A percentile compares a stretch with the other conserved stretches of the same genome.
These are phyloP conservation scores for Corrigiola litoralis DNA, from an alignment of 179 eudicot genomes.

Conservation along the genomic window DNA sequence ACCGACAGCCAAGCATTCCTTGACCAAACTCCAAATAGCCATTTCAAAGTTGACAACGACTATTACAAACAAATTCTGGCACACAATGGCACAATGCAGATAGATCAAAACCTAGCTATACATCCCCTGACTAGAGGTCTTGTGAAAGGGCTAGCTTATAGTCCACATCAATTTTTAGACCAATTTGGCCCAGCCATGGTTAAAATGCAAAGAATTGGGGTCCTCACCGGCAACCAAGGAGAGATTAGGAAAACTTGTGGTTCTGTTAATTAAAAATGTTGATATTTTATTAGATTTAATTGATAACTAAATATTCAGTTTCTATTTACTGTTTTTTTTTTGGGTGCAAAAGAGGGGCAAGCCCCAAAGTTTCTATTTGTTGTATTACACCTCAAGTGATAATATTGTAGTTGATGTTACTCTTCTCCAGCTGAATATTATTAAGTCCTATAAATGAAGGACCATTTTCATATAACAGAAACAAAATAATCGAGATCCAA, in stretches of 20 bases:
- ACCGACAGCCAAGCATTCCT: slow-evolving; percentile 25
- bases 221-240: slow-evolving; percentile 25
- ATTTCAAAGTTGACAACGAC: slow-evolving; percentile 27
- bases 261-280: slow-evolving; percentile 18
- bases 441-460: too few relatives aligned
- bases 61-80: slow-evolving; percentile 33
- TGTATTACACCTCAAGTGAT: too few relatives aligned
- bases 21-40: slow-evolving; percentile 35
- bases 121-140: slow-evolving; percentile 10
- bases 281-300: neutral
- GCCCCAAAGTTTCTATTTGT: too few relatives aligned
- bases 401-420: too few relatives aligned
- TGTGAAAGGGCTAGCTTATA: slow-evolving; percentile 22
- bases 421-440: too few relatives aligned
- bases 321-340: neutral
- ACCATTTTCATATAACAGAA: too few relatives aligned
- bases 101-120: slow-evolving; percentile 23
- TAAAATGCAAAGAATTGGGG: slow-evolving; percentile 29
- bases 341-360: neutral
- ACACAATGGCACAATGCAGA: slow-evolving; percentile 25
- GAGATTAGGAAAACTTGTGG: slow-evolving; percentile 26
- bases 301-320: neutral
- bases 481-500: too few relatives aligned
- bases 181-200: slow-evolving; percentile 33
- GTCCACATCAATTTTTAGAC: slow-evolving; percentile 14